Conservation (phyloP, 2,329 filamentous ascomycete species). For the Fusarium metavorans region DNA sequence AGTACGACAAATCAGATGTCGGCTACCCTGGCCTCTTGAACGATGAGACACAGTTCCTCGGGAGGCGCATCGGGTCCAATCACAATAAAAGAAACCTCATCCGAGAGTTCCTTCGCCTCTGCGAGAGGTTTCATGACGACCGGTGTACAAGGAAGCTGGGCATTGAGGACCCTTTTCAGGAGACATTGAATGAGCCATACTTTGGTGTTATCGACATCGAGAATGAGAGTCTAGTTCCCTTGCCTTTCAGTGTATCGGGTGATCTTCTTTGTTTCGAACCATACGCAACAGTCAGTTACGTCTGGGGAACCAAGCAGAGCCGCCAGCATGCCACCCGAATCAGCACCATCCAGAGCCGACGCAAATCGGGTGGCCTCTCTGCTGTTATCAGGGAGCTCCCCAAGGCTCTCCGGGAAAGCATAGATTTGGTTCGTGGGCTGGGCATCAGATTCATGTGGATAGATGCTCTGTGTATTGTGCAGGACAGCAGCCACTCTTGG, state of each 20-base stretch:
- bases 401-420: not conserved
- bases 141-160: not conserved
- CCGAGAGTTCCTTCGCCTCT: not conserved
- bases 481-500: not conserved
- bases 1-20: not conserved
- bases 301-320: not conserved
- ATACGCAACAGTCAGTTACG: not conserved
- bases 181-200: not conserved
- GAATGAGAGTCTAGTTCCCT: not conserved
- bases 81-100: not conserved
- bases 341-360: not conserved
- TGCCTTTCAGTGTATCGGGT: not conserved
- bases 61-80: not conserved
- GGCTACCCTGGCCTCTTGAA: not conserved
- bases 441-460: not conserved
- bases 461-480: not conserved
- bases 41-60: not conserved
- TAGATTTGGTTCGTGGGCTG: not conserved
- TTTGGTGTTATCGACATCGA: not conserved
- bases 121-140: not conserved
- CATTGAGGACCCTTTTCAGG: not conserved
- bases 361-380: not conserved
- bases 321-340: not conserved
- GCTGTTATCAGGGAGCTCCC: not conserved
- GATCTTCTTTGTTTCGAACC: not conserved